A percentile compares a stretch with the other conserved stretches of the same genome.
Evolutionary conservation across 352 stramenopile genomes (phyloP).

Genomic region (Saprolegnia parasitica): DNA sequence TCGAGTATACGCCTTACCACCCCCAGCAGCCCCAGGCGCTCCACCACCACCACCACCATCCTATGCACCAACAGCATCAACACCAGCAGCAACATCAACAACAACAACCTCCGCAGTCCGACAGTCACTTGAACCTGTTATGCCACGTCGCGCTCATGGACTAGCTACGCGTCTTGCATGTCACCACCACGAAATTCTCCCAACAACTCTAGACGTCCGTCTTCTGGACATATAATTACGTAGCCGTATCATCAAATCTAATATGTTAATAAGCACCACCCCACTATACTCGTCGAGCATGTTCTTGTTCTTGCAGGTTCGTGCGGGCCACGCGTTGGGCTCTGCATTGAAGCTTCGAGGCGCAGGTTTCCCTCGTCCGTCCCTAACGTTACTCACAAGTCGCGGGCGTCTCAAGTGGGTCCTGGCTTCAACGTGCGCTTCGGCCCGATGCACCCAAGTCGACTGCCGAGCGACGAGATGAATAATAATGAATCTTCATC

Average conservation of each 20-base stretch:
- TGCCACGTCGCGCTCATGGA: conserved; percentile 29
- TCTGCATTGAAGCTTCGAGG: background rate
- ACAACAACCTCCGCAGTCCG: conserved; percentile 9
- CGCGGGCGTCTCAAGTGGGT: background rate
- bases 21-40: background rate
- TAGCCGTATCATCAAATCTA: background rate
- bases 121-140: conserved; percentile 19
- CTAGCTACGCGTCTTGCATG: background rate
- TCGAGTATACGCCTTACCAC: background rate
- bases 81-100: background rate
- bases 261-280: background rate
- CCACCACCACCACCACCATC: background rate
- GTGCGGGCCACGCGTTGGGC: background rate
- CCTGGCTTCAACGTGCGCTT: background rate
- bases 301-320: background rate
- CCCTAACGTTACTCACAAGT: background rate
- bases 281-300: too few species aligned
- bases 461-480: too few species aligned
- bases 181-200: too few species aligned
- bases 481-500: too few species aligned
- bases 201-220: background rate
- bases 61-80: background rate
- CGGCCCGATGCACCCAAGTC: background rate
- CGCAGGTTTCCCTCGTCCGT: background rate
- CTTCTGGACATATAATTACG: background rate